phyloP scores from a whole-genome alignment of 345 rosid species.

The Citropsis articulata region DNA sequence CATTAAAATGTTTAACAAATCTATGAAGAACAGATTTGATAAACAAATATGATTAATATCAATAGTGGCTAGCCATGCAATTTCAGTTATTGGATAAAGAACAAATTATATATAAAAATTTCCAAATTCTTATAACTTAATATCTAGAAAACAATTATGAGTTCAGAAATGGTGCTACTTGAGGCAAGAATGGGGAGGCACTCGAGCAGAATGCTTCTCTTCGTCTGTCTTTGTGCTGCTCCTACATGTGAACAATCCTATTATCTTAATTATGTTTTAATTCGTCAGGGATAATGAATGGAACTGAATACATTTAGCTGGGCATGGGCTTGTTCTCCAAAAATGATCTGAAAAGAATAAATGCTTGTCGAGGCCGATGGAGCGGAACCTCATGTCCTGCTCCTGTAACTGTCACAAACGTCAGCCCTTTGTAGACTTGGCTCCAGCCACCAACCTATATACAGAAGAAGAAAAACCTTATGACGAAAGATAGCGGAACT shows the following conservation, averaged over 20 bases:
- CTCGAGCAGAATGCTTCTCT: slow-evolving; percentile 30
- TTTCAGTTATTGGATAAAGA: too few species aligned
- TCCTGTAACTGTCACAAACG: slow-evolving; percentile 75
- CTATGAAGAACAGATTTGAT: too few species aligned
- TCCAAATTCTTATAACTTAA: slow-evolving; percentile 1
- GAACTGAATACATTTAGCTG: slow-evolving; percentile 9
- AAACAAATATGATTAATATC: too few species aligned
- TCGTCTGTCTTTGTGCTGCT: slow-evolving; percentile 6
- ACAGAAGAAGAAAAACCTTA: not conserved
- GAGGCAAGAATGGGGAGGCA: slow-evolving; percentile 26
- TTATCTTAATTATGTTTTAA: slow-evolving; percentile 1
- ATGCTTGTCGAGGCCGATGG: slow-evolving; percentile 82
- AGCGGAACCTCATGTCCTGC: slow-evolving; percentile 97
- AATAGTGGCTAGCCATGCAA: too few species aligned
- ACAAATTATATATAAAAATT: too few species aligned
- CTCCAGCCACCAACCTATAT: slow-evolving; percentile 94
- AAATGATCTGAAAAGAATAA: slow-evolving; percentile 79
- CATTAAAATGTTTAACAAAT: too few species aligned
- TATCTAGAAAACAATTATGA: not conserved
- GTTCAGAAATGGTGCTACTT: not conserved
- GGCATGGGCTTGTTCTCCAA: slow-evolving; percentile 77
- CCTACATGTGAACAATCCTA: slow-evolving; percentile 22
- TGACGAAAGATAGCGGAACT: not conserved
- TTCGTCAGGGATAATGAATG: slow-evolving; percentile 14
- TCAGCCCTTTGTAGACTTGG: slow-evolving; percentile 84